These are phyloP conservation scores for Anthracocystis panici-leucophaei DNA, from an alignment of 1,284 basidiomycete species.

Conservation along the genomic window DNA sequence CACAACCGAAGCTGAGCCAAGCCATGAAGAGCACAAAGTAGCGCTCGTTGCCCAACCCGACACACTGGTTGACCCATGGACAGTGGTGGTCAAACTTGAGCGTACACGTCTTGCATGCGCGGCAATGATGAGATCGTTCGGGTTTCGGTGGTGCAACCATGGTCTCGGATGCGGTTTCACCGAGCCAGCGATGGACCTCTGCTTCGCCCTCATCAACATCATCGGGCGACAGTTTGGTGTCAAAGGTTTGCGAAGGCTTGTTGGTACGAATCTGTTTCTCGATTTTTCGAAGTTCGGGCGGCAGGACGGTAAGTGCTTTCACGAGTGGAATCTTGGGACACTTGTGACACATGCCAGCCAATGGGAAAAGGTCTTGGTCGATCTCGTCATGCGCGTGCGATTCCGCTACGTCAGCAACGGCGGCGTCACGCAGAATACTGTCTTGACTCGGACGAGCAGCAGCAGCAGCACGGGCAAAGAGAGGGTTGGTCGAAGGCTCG, in stretches of 20 bases:
- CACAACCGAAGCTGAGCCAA: conserved; percentile 60
- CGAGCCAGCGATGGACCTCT: conserved; percentile 63
- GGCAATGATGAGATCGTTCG: conserved; percentile 93
- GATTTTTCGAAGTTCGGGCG: conserved; percentile 62
- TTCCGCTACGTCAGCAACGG: not conserved
- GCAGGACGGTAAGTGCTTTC: conserved; percentile 58
- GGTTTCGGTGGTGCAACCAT: conserved; percentile 75
- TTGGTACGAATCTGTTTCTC: conserved; percentile 54
- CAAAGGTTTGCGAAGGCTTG: conserved; percentile 22
- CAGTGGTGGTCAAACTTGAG: conserved; percentile 78
- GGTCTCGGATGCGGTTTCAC: conserved; percentile 49
- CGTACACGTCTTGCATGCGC: conserved; percentile 89
- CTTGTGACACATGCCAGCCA: conserved; percentile 66
- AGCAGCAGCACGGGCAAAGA: conserved; percentile 15
- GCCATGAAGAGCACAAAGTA: conserved; percentile 96
- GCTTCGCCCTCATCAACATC: conserved; percentile 60
- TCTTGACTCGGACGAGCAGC: conserved; percentile 21
- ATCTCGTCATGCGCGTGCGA: conserved; percentile 9
- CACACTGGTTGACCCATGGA: conserved; percentile 94
- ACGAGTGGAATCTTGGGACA: conserved; percentile 57
- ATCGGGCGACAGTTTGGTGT: conserved; percentile 39
- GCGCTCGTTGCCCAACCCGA: conserved; percentile 93
- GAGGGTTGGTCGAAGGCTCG: conserved; percentile 16
- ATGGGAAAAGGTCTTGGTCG: conserved; percentile 54
- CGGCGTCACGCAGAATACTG: not conserved